A percentile compares a stretch with the other conserved stretches of the same genome.
phyloP scores from a whole-genome alignment of 257 asterid species.

The Orobanche coerulescens region DNA sequence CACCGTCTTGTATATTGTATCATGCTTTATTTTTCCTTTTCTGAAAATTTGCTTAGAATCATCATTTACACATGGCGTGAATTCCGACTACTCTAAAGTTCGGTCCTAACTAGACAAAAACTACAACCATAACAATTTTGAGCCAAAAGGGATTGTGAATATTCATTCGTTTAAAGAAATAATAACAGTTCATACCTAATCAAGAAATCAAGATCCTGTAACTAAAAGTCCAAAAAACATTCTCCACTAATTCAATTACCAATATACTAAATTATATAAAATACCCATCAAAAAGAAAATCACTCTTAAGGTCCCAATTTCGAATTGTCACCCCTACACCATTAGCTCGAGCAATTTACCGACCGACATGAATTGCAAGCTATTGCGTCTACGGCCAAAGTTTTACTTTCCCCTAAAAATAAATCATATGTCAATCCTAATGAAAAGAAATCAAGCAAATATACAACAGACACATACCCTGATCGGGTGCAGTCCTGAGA shows the following conservation, averaged over 20 bases:
- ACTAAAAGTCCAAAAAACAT: not conserved
- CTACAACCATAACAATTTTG: not conserved
- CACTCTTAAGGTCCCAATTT: too few species aligned
- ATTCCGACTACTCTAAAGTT: not conserved
- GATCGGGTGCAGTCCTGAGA: conserved; percentile 66
- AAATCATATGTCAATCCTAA: not conserved
- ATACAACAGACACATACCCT: conserved; percentile 36
- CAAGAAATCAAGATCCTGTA: not conserved
- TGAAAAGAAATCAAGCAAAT: not conserved
- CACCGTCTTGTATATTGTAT: not conserved
- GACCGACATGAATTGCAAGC: too few species aligned
- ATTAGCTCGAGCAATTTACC: too few species aligned
- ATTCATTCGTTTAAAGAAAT: not conserved
- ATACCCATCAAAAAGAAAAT: too few species aligned
- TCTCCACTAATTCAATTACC: not conserved
- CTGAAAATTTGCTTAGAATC: not conserved
- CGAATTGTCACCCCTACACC: too few species aligned
- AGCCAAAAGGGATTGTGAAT: not conserved
- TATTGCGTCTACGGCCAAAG: too few species aligned
- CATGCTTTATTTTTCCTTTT: not conserved
- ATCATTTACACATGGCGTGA: not conserved
- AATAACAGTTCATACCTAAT: not conserved
- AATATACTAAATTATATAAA: not conserved
- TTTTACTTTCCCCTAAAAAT: not conserved
- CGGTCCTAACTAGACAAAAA: not conserved